Percentiles rank a stretch among this genome's conserved stretches.
phyloP scores from a whole-genome alignment of 805 yeast genomes.

The Wickerhamiella siamensis region DNA sequence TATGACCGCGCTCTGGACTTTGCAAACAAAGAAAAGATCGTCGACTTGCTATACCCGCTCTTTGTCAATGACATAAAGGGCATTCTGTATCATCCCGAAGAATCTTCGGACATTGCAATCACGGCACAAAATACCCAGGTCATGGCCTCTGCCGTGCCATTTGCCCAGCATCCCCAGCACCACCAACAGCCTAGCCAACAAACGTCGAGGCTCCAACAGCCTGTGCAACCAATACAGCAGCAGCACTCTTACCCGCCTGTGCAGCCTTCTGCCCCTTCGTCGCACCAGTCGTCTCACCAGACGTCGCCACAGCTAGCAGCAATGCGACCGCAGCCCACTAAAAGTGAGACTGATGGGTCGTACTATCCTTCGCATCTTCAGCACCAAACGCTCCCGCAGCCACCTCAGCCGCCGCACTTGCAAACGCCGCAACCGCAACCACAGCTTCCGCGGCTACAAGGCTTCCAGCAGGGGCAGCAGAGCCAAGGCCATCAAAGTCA shows the following conservation, averaged over 20 bases:
- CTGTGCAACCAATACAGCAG: not conserved
- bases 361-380: too few species aligned
- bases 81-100: conserved; percentile 24
- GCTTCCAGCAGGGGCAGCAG: conserved; percentile 2
- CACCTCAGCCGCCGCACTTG: too few species aligned
- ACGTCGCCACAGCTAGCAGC: too few species aligned
- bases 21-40: conserved; percentile 68
- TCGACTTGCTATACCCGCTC: conserved; percentile 49
- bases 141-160: not conserved
- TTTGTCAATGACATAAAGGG: conserved; percentile 60
- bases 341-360: too few species aligned
- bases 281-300: too few species aligned
- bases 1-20: conserved; percentile 67
- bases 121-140: not conserved
- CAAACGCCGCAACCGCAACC: too few species aligned
- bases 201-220: too few species aligned
- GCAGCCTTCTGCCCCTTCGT: too few species aligned
- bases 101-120: not conserved
- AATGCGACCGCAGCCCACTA: too few species aligned
- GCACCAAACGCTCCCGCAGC: not conserved
- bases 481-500: conserved; percentile 5
- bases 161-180: too few species aligned
- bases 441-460: not conserved
- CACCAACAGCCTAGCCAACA: too few species aligned
- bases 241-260: too few species aligned